Conservation (phyloP, 768 basidiomycete species). For the Tricholoma terreum region DNA sequence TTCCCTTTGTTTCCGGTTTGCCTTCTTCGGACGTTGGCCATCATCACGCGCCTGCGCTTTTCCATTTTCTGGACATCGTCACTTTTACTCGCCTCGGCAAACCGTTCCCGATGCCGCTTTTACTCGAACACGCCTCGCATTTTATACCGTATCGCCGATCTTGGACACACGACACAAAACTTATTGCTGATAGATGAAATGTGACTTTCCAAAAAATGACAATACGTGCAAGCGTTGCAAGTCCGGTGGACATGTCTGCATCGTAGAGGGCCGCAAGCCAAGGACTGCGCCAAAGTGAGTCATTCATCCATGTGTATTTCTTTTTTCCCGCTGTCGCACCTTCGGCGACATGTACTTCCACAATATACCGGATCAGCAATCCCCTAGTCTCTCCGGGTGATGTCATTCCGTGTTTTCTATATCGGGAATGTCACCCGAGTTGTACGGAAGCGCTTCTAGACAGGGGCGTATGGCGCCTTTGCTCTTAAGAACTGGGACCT, state of each 20-base stretch:
- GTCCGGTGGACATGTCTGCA: conserved; percentile 68
- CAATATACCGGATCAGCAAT: conserved; percentile 13
- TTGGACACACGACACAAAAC: background rate
- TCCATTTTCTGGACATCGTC: background rate
- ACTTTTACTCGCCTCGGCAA: conserved; percentile 1
- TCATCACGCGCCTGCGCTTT: background rate
- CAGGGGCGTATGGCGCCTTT: conserved; percentile 4
- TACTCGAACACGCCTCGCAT: background rate
- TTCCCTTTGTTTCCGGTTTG: conserved; percentile 8
- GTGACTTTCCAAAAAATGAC: conserved; percentile 70
- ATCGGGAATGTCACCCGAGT: conserved; percentile 8
- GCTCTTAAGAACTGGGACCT: conserved; percentile 8
- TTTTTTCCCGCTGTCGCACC: conserved; percentile 12
- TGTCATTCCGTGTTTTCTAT: conserved; percentile 10
- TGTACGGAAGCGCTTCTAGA: conserved; percentile 7
- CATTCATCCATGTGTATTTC: conserved; percentile 13
- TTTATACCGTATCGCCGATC: background rate
- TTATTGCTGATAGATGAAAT: conserved; percentile 67
- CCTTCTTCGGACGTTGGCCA: background rate
- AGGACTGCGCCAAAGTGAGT: conserved; percentile 81
- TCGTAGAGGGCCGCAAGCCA: conserved; percentile 81
- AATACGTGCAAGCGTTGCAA: conserved; percentile 80
- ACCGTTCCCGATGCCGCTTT: background rate
- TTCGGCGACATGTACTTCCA: conserved; percentile 6
- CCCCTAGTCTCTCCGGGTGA: conserved; percentile 6